Conservation (phyloP, 129 eudicot species). For the Lactuca sativa region DNA sequence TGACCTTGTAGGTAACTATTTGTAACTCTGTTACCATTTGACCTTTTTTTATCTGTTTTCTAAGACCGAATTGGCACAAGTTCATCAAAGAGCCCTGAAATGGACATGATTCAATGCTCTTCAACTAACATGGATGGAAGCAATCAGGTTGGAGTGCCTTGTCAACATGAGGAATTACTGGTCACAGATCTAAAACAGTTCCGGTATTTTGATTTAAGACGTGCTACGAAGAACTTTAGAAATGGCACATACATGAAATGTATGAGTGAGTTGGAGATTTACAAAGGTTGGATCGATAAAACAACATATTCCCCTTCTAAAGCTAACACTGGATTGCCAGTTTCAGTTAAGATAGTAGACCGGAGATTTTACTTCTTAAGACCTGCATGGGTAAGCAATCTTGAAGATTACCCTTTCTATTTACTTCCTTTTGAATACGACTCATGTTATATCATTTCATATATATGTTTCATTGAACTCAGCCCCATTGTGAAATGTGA, state of each 20-base stretch:
- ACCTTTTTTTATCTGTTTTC: not conserved
- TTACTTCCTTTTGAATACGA: too few relatives aligned
- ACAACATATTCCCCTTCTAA: slow-evolving; percentile 12
- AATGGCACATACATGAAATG: not conserved
- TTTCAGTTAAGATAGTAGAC: slow-evolving; percentile 4
- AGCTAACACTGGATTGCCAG: not conserved
- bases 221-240: slow-evolving; percentile 23
- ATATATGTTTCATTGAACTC: not conserved
- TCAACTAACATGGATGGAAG: not conserved
- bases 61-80: not conserved
- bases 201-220: not conserved
- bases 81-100: not conserved
- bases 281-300: slow-evolving; percentile 20
- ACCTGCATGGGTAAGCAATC: not conserved
- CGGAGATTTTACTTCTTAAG: not conserved
- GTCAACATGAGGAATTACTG: not conserved
- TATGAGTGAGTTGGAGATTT: not conserved
- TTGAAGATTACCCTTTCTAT: not conserved
- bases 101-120: not conserved
- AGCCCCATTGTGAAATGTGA: not conserved
- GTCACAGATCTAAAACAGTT: slow-evolving; percentile 13
- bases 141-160: not conserved
- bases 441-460: not conserved
- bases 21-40: not conserved
- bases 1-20: not conserved